Percentiles rank a stretch among this genome's conserved stretches.
These are phyloP conservation scores for Arbutus unedo DNA, from an alignment of 148 eudicot species.

Conservation along the genomic window DNA sequence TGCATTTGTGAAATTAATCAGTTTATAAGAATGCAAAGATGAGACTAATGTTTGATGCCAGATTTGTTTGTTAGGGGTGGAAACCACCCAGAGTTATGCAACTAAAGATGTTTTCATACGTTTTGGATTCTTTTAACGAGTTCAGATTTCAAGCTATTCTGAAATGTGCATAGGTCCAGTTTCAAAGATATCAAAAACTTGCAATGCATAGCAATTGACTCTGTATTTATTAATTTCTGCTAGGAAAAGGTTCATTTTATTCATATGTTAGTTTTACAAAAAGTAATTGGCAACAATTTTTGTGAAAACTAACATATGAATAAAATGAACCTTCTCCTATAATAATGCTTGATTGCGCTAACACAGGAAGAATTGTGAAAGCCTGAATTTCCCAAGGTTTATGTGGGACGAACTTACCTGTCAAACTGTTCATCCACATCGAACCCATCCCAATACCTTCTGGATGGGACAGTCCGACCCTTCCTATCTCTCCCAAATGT, in stretches of 20 bases:
- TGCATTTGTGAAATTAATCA: background rate
- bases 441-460: conserved; percentile 80
- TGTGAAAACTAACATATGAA: conserved; percentile 10
- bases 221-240: background rate
- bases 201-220: background rate
- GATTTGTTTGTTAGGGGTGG: background rate
- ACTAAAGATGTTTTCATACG: background rate
- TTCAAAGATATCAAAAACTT: background rate
- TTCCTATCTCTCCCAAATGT: conserved; percentile 79
- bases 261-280: too few species aligned
- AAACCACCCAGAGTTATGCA: background rate
- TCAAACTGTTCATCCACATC: conserved; percentile 47
- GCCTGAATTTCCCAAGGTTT: conserved; percentile 5
- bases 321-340: background rate
- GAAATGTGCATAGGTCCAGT: background rate
- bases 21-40: background rate
- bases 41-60: too few species aligned
- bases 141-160: conserved; percentile 11
- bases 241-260: too few species aligned
- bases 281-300: too few species aligned
- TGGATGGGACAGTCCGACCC: conserved; percentile 58
- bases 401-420: conserved; percentile 43
- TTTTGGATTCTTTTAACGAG: conserved; percentile 2
- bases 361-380: background rate
- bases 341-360: conserved; percentile 3